Percentiles rank a stretch among this genome's conserved stretches.
phyloP scores from a whole-genome alignment of 495 filamentous ascomycete genomes.

The Pyrenopolyporus hunteri region DNA sequence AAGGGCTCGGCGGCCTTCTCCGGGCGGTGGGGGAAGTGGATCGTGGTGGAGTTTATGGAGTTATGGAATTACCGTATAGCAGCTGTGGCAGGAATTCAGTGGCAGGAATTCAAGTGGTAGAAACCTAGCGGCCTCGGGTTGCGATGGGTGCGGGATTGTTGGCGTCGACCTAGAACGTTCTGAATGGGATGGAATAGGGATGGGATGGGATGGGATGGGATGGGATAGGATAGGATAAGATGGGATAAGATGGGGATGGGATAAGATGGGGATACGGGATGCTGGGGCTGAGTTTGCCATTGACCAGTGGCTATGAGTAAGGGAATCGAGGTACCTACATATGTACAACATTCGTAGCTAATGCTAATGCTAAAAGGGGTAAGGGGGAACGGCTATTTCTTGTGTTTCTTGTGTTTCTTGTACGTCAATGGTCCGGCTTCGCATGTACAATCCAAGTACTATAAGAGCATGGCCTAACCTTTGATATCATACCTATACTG shows the following conservation, averaged over 20 bases:
- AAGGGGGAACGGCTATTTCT: too few relatives aligned
- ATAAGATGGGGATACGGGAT: not conserved
- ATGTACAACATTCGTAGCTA: too few relatives aligned
- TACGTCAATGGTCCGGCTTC: slow-evolving; percentile 2
- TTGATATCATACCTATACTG: not conserved
- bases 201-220: not conserved
- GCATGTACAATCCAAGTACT: too few relatives aligned
- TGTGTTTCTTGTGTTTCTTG: too few relatives aligned
- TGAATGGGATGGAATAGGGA: not conserved
- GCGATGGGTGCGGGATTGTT: slow-evolving; percentile 7
- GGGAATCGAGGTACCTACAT: not conserved
- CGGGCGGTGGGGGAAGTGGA: slow-evolving; percentile 39
- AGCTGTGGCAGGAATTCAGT: not conserved
- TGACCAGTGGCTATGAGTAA: not conserved
- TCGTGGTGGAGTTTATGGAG: slow-evolving; percentile 23
- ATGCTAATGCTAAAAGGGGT: too few relatives aligned
- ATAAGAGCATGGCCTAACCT: too few relatives aligned
- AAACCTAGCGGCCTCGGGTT: too few relatives aligned
- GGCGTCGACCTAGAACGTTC: slow-evolving; percentile 34
- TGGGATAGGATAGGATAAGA: too few relatives aligned
- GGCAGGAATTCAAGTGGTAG: not conserved
- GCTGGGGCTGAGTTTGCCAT: slow-evolving; percentile 2
- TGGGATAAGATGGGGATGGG: too few relatives aligned
- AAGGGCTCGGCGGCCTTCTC: slow-evolving; percentile 35
- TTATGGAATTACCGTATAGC: slow-evolving; percentile 6